Conservation (phyloP, 2,329 filamentous ascomycete genomes). For the Pseudocercospora cruenta region DNA sequence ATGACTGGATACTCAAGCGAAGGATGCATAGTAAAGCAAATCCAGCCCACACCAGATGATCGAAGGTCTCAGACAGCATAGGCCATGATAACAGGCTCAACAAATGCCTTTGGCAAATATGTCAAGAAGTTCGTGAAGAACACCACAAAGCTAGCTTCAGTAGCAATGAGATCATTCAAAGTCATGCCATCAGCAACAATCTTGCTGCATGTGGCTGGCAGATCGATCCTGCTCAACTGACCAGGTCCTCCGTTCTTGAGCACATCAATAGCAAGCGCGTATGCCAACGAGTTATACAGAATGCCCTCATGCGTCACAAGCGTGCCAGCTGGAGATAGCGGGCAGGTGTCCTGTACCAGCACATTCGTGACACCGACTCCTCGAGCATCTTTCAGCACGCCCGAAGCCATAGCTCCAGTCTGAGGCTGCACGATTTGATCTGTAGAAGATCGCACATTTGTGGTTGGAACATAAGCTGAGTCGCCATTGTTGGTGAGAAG, state of each 20-base stretch:
- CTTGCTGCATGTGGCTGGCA: not conserved
- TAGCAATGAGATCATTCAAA: conserved; percentile 10
- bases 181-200: conserved; percentile 14
- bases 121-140: conserved; percentile 13
- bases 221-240: not conserved
- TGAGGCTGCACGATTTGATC: conserved; percentile 60
- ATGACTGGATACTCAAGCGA: too few relatives aligned
- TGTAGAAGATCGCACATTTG: conserved; percentile 54
- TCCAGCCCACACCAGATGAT: too few relatives aligned
- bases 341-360: conserved; percentile 13
- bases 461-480: conserved; percentile 60
- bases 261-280: conserved; percentile 9
- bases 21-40: too few relatives aligned
- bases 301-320: conserved; percentile 16
- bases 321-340: conserved; percentile 7
- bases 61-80: too few relatives aligned
- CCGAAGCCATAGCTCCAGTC: conserved; percentile 52
- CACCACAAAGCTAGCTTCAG: conserved; percentile 10
- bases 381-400: conserved; percentile 47
- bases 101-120: conserved; percentile 11
- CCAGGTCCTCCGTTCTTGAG: conserved; percentile 13
- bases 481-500: conserved; percentile 53
- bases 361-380: conserved; percentile 49
- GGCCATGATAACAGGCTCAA: conserved; percentile 6
- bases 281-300: conserved; percentile 14